Base-by-base conservation (phyloP, 371 early-diverging fungal genomes). In the Mucor lusitanicus region DNA sequence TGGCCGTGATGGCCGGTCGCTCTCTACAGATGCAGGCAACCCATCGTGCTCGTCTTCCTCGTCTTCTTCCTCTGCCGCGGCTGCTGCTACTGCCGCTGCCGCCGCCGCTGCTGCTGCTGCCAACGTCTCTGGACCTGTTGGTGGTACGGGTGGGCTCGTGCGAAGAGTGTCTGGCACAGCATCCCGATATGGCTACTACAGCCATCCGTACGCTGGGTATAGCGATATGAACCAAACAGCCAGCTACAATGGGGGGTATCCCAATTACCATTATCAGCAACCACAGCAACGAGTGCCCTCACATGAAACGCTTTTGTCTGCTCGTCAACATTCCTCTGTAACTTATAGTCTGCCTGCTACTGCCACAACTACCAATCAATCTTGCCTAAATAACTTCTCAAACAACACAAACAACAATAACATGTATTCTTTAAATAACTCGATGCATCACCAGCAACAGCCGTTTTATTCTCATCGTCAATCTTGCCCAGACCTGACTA, bases 1-100 rank as follows among this genome's bases (percentile, higher is more conserved):
- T 23, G n/a, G 23, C 56, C 65, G 73, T 54, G 73, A 70, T 46
- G 62, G 72, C 33, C 60, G 75, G 59, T 65, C 75, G 13, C 63
- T 71, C 23, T 69, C 72, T 8, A 58, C 66, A 7, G 72, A 68
- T 63, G 65, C 69, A 64, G 68, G 67, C 40, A 61, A 27, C 53
- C 27, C 50, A 44, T 70, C 66, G 62, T 40, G 64, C 8, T 50
- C 35, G 15, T 37, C 59, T 54, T 50, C 50, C 8, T 25, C 50
- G 6, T 50, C 50, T 23, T 50, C 50, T 9, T 50, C 50, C 8
- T 50, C 50, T 23, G 50, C 50, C 12, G 50, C 50, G 11, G 50
- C 50, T 3, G 50, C 50, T 12, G 53, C 53, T 53, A 27, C 53
- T 12, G 27, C 25, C 3, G 58, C 58, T 21, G 53, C 63, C 12